Evolutionary conservation across 108 stramenopile species (phyloP).

Genomic region (Conticribra weissflogii): DNA sequence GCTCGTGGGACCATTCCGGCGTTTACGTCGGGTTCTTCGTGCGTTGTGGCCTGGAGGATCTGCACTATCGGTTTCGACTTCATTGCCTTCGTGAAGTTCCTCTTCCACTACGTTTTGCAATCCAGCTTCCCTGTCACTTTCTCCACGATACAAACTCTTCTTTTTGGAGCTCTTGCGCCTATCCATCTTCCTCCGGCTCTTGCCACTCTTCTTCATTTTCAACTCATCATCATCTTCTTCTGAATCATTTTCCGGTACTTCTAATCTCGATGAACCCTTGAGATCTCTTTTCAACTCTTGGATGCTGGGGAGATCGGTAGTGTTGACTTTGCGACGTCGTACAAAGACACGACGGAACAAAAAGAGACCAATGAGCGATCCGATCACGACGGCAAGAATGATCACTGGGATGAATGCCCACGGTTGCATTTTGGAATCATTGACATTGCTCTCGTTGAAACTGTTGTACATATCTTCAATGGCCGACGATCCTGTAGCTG

Average conservation of each 20-base stretch:
- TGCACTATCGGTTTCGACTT: too few relatives aligned
- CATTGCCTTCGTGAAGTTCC: too few relatives aligned
- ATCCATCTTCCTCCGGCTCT: not conserved
- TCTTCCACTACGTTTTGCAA: too few relatives aligned
- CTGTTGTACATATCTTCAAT: not conserved
- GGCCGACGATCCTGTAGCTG: not conserved
- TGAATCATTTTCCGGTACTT: not conserved
- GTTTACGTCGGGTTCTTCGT: not conserved
- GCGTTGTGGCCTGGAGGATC: not conserved
- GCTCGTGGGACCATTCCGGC: not conserved
- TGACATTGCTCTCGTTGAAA: not conserved
- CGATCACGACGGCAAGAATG: conserved; percentile 19
- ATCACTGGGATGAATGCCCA: conserved; percentile 35
- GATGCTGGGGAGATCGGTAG: too few relatives aligned
- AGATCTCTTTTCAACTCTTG: not conserved
- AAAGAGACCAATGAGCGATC: conserved; percentile 14
- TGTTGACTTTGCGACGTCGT: not conserved
- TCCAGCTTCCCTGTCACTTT: not conserved
- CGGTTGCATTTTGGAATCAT: not conserved
- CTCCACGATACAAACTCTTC: not conserved
- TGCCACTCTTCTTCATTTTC: not conserved
- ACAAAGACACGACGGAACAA: not conserved
- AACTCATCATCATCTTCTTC: not conserved
- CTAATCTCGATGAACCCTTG: not conserved
- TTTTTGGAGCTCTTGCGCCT: not conserved